Base-by-base conservation (phyloP, 208 protist genomes). In the Leishmania gerbilli region DNA sequence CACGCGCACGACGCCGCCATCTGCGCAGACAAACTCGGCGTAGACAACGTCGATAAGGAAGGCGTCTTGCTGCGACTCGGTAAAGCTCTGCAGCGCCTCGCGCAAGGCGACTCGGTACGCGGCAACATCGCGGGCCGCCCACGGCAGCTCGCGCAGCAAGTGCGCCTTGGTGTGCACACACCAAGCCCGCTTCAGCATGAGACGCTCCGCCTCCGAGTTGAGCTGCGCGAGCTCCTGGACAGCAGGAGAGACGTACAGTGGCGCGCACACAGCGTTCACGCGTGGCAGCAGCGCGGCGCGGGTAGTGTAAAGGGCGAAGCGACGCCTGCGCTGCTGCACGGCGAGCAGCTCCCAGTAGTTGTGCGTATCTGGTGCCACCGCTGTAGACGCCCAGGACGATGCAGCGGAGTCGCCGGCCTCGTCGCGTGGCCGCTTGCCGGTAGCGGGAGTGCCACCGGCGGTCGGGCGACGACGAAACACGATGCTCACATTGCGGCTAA, bases 251-350 rank as follows among this genome's bases (percentile, higher is more conserved):
- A 93, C 71, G 60, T 89, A 91, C 13, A 87, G 74, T 4, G 74
- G 74, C 8, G 75, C 79, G 67, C 76, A 80, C 21, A 91, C 68
- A 0, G 47, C 72, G 24, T 88, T 75, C 19, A 89, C 77, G 2
- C 74, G 79, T 7, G 92, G 90, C 78, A 95, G 85, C 47, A 95
- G 72, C 40, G 90, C 87, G 9, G 76, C n/a, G 1, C 92, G 92
- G 0, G 84, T 79, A 3, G 86, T 90, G 85, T 95, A 95, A 40
- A 95, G 68, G 40, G 80, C 79, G 56, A 93, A 89, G 31, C 90
- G 84, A 19, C 77, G 40, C 81, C 87, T 86, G 37, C 90, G 87
- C 83, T 96, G 91, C 37, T 74, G 67, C 3, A 77, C 60, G 13
- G 87, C 56, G 37, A 85, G 77, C 64, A 5, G 8, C 0, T 56